Base-by-base conservation (phyloP, 1,284 basidiomycete genomes). In the Sanghuangporus baumii region DNA sequence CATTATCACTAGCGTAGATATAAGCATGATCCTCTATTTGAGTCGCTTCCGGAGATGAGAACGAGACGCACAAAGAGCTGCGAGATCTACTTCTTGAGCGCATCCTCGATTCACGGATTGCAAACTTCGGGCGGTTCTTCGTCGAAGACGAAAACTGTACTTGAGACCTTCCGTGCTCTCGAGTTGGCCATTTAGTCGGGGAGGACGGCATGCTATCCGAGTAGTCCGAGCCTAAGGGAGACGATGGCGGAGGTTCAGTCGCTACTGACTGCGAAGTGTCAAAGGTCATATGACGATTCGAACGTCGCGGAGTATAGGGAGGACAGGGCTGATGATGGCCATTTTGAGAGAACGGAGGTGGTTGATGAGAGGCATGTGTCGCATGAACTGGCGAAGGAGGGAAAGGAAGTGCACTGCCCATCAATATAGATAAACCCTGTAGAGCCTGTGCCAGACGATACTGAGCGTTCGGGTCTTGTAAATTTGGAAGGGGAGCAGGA, bases 391-490 rank as follows among this genome's bases (percentile, higher is more conserved):
- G 43, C 4, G 55, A 26, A 16, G 43, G 37, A n/a, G 41, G 26
- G 36, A 58, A 56, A 43, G 55, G 38, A 5, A 58, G 31, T 12
- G 55, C 18, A 40, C 62, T 54, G 36, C 62, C 62, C 58, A 64
- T 57, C 20, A 64, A 46, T 16, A 51, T 36, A 55, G 62, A 60
- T 6, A 60, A 52, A 46, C 59, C 57, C 46, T 60, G 62, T 37
- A 64, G 46, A 23, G 58, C 59, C 38, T 64, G 62, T 20, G 62
- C 62, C 36, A 64, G 43, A 41, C 60, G 62, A 26, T 57, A 57
- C 48, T 64, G 62, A 16, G 62, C 59, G n/a, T 16, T 47, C 18
- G 62, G 55, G 16, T 60, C 58, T 31, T 64, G 62, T n/a, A 64
- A 57, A 34, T 57, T 60, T 8, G 54, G 55, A 23, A 50, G 26